phyloP scores from a whole-genome alignment of 257 asterid species.

The Salvia splendens region DNA sequence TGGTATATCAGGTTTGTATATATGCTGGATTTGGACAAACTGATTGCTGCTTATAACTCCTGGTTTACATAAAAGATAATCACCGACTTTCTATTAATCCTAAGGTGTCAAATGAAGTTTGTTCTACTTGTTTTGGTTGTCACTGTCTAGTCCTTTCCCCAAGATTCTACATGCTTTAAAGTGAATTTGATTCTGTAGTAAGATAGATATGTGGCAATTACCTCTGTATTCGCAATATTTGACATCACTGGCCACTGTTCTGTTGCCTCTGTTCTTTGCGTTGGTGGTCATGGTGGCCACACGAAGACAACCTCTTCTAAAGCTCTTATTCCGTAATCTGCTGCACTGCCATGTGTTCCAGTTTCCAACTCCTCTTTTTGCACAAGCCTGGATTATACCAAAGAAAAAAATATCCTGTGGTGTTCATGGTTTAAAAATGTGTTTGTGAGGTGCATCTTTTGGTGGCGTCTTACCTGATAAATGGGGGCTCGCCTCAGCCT shows the following conservation, averaged over 20 bases:
- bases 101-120: slow-evolving; percentile 25
- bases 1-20: slow-evolving; percentile 17
- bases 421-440: background rate
- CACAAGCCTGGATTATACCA: slow-evolving; percentile 15
- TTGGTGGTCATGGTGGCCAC: slow-evolving; percentile 1
- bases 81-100: slow-evolving; percentile 16
- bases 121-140: slow-evolving; percentile 14
- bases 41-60: slow-evolving; percentile 24
- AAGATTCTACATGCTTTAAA: slow-evolving; percentile 14
- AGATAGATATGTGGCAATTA: slow-evolving; percentile 6
- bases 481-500: too few species aligned
- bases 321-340: slow-evolving; percentile 14
- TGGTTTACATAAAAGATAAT: slow-evolving; percentile 22
- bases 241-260: slow-evolving; percentile 5
- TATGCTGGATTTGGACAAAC: slow-evolving; percentile 15
- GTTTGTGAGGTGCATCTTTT: too few species aligned
- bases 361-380: slow-evolving; percentile 29
- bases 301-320: background rate
- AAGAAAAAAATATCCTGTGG: background rate
- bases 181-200: slow-evolving; percentile 22
- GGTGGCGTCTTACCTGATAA: too few species aligned
- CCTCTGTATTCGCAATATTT: slow-evolving; percentile 20
- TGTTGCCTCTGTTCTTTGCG: background rate
- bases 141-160: slow-evolving; percentile 5
- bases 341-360: background rate